Conservation (phyloP, 2,329 filamentous ascomycete genomes). For the Alternaria angustiovoidea region DNA sequence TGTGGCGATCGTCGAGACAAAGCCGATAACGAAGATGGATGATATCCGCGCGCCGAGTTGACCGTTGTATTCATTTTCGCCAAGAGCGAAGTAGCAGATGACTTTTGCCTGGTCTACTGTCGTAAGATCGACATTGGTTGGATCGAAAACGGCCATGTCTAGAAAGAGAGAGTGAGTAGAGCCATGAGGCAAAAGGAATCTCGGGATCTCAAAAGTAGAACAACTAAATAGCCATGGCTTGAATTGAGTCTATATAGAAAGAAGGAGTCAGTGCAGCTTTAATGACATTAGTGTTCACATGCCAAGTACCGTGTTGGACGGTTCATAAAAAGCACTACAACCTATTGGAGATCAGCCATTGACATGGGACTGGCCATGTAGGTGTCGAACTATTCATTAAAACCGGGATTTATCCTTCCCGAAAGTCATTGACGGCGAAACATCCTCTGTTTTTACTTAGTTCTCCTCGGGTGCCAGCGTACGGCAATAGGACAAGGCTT, state of each 20-base stretch:
- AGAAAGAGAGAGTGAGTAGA: not conserved
- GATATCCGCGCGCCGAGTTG: not conserved
- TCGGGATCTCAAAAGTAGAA: not conserved
- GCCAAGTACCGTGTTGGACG: constrained; percentile 16
- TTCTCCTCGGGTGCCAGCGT: not conserved
- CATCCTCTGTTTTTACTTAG: not conserved
- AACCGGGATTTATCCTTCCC: not conserved
- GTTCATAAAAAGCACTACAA: not conserved
- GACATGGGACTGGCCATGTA: not conserved
- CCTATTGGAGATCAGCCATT: not conserved
- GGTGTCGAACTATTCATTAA: not conserved
- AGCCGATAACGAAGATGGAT: constrained; percentile 12
- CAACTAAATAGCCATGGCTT: not conserved
- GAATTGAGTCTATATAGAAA: too few species aligned
- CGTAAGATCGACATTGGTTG: constrained; percentile 3
- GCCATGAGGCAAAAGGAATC: not conserved
- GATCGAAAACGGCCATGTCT: constrained; percentile 5
- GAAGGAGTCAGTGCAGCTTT: not conserved
- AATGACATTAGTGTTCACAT: not conserved
- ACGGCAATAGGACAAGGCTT: not conserved
- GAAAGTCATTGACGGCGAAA: not conserved
- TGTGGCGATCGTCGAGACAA: constrained; percentile 1
- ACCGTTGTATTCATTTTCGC: constrained; percentile 2
- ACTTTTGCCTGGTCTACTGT: not conserved
- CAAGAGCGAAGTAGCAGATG: constrained; percentile 6